Evolutionary conservation across 225 moss, liverwort and hornwort genomes (phyloP).

Genomic region (Sphagnum tenellum): DNA sequence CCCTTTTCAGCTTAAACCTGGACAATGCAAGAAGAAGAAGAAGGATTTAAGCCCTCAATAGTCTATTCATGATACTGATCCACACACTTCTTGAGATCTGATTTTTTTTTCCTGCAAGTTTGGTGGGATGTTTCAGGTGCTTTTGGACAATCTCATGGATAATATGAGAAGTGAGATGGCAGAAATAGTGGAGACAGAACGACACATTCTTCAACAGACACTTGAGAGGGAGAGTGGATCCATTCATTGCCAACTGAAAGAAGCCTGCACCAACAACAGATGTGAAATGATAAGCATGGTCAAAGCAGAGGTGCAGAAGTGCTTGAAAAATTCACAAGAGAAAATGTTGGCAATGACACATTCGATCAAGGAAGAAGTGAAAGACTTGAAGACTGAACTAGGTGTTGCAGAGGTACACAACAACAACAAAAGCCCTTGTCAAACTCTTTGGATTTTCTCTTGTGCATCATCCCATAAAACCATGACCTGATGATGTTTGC

Average conservation of each 20-base stretch:
- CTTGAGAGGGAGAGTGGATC: constrained; percentile 45
- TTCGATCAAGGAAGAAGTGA: constrained; percentile 57
- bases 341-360: constrained; percentile 37
- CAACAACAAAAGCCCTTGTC: too few relatives aligned
- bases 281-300: constrained; percentile 46
- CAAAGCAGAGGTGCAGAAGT: constrained; percentile 51
- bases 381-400: constrained; percentile 31
- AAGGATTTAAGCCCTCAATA: too few relatives aligned
- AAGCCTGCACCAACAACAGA: constrained; percentile 43
- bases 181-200: constrained; percentile 41
- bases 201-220: constrained; percentile 29
- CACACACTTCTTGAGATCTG: too few relatives aligned
- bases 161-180: constrained; percentile 36
- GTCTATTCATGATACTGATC: too few relatives aligned
- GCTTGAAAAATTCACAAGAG: constrained; percentile 43
- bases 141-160: constrained; percentile 44
- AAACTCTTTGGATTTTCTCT: too few relatives aligned
- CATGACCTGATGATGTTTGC: too few relatives aligned
- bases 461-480: too few relatives aligned
- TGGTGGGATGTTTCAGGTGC: constrained; percentile 13
- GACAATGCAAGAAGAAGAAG: too few relatives aligned
- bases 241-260: constrained; percentile 43
- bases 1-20: too few relatives aligned
- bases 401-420: constrained; percentile 10
- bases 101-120: too few relatives aligned